These are phyloP conservation scores for Platanthera zijinensis DNA, from an alignment of 106 monocot genomes.

Conservation along the genomic window DNA sequence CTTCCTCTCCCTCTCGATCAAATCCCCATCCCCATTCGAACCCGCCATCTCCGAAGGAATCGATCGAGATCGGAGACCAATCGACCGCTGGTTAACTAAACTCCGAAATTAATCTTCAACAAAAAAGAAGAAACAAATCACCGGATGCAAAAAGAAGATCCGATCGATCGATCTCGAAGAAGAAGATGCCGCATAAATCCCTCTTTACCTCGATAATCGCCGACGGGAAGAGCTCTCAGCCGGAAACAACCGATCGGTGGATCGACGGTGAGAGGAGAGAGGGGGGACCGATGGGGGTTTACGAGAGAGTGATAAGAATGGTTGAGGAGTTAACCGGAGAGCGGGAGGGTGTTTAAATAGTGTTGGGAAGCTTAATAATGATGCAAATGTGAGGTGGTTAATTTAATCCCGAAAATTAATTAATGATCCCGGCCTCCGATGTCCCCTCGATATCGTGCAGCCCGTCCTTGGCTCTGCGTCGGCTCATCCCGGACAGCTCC, in stretches of 20 bases:
- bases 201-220: background rate
- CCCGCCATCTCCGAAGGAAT: background rate
- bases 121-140: background rate
- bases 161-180: conserved; percentile 1
- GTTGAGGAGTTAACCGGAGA: background rate
- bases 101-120: background rate
- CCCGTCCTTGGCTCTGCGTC: no score
- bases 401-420: no score
- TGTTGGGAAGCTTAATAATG: background rate
- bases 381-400: background rate
- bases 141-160: background rate
- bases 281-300: background rate
- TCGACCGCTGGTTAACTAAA: background rate
- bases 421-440: no score
- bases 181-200: background rate
- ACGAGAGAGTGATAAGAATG: background rate
- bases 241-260: background rate
- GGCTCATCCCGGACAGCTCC: no score
- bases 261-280: background rate
- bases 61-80: conserved; percentile 1
- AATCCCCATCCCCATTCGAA: background rate
- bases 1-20: conserved; percentile 8
- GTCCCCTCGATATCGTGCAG: no score
- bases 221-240: background rate
- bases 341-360: background rate